Evolutionary conservation across 2,329 filamentous ascomycete species (phyloP).

Genomic region (Apiospora arundinis): DNA sequence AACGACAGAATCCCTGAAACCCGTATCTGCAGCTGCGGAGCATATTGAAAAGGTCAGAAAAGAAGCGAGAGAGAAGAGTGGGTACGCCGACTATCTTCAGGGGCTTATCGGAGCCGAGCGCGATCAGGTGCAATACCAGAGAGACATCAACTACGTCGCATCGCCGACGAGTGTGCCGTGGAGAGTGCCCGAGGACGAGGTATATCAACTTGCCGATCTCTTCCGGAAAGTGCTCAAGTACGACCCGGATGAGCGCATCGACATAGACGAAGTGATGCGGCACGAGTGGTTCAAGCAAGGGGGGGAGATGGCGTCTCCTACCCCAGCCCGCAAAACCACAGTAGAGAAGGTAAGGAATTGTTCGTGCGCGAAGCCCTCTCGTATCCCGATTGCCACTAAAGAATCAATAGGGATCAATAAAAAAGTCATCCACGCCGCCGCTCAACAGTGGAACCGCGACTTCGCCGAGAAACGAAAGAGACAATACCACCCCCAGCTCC

Average conservation of each 20-base stretch:
- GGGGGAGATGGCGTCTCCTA: background rate
- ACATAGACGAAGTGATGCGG: background rate
- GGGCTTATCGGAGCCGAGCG: background rate
- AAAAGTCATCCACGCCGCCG: background rate
- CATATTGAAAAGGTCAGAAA: background rate
- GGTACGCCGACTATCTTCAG: slow-evolving; percentile 7
- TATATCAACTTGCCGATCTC: slow-evolving; percentile 19
- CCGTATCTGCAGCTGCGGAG: background rate
- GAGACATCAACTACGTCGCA: background rate
- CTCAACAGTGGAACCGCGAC: background rate
- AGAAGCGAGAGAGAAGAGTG: background rate
- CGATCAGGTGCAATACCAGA: background rate
- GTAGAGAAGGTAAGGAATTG: background rate
- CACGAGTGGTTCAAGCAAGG: slow-evolving; percentile 22
- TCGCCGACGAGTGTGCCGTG: background rate
- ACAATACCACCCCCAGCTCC: background rate
- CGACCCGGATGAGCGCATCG: slow-evolving; percentile 14
- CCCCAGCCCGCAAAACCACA: background rate
- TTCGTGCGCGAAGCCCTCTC: background rate
- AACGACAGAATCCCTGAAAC: background rate
- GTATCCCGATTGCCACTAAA: slow-evolving; percentile 2
- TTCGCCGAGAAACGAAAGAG: background rate
- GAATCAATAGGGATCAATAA: background rate
- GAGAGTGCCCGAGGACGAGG: slow-evolving; percentile 12
- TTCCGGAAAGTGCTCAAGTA: slow-evolving; percentile 10